Base-by-base conservation (phyloP, 1,284 basidiomycete species). In the Melampsora abietis-canadensis region DNA sequence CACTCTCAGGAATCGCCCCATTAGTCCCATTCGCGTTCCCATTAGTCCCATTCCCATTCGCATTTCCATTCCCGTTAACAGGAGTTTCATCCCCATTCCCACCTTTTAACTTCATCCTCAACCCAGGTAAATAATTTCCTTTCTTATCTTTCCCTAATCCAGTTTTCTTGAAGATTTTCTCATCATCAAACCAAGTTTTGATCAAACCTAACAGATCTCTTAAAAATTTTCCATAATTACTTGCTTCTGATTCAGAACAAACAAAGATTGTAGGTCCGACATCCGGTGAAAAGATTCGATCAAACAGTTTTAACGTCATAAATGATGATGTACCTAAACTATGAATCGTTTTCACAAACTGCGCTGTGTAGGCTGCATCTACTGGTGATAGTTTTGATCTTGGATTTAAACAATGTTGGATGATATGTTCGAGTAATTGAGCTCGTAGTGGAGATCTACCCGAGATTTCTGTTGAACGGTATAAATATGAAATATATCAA, bases 161-260 rank as follows among this genome's bases (percentile, higher is more conserved):
- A 12, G 64, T n/a, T 27, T 75, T 47, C 34, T 51, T 54, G 44
- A 31, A 75, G 8, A 68, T 44, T 8, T 40, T 66, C 61, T 75
- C 51, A 7, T 69, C 59, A 76, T 76, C 74, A 47, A 57, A 66
- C 74, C 76, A 77, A 40, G 64, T 44, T 48, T 69, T 66, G 15
- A 76, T 66, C 62, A 27, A 65, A 40, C 69, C 51, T 46, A 76
- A 66, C 76, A 47, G 30, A 66, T 64, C 30, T 62, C 59, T 46
- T 54, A 69, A 69, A 19, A 70, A 77, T 48, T 79, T 79, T 19
- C 92, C 94, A 80, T 94, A 94, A 82, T 97, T 98, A 73, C 90
- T 88, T 7, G 94, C 94, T 83, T 99, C 95, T 79, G 92, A 92
- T 84, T 96, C 95, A 68, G 93, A 96, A 79, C 92, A 94, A 0